phyloP scores from a whole-genome alignment of 2,329 filamentous ascomycete genomes.

The Hypoxylon sp. region DNA sequence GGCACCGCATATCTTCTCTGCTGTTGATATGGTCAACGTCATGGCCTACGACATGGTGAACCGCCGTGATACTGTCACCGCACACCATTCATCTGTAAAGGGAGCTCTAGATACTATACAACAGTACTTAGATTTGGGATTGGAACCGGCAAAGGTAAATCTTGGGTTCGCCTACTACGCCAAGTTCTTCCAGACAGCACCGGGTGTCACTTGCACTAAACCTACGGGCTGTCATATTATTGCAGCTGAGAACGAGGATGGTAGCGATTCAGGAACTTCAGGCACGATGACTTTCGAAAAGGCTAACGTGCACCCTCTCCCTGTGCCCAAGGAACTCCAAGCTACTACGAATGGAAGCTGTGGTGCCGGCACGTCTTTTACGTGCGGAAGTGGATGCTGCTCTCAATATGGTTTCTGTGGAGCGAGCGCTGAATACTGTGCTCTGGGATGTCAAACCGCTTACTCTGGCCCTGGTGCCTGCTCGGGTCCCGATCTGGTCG shows the following conservation, averaged over 20 bases:
- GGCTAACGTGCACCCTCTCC: slow-evolving; percentile 38
- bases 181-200: slow-evolving; percentile 66
- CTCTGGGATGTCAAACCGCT: slow-evolving; percentile 32
- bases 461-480: slow-evolving; percentile 24
- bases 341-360: slow-evolving; percentile 45
- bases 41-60: slow-evolving; percentile 79
- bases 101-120: slow-evolving; percentile 62
- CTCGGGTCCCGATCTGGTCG: slow-evolving; percentile 11
- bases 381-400: slow-evolving; percentile 39
- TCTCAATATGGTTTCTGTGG: slow-evolving; percentile 44
- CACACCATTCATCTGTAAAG: slow-evolving; percentile 68
- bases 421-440: slow-evolving; percentile 41
- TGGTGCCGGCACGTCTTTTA: slow-evolving; percentile 42
- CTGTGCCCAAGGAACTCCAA: slow-evolving; percentile 40
- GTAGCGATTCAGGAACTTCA: slow-evolving; percentile 64
- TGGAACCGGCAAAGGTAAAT: slow-evolving; percentile 60
- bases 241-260: slow-evolving; percentile 64
- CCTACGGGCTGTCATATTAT: slow-evolving; percentile 63
- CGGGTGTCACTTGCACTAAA: slow-evolving; percentile 50
- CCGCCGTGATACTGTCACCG: slow-evolving; percentile 68
- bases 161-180: slow-evolving; percentile 71
- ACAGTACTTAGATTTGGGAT: slow-evolving; percentile 64
- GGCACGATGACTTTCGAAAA: slow-evolving; percentile 65
- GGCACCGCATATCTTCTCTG: slow-evolving; percentile 62
- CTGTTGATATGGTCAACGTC: slow-evolving; percentile 73